A percentile compares a stretch with the other conserved stretches of the same genome.
Evolutionary conservation across 352 stramenopile genomes (phyloP).

Genomic region (Phytophthora pluvialis): DNA sequence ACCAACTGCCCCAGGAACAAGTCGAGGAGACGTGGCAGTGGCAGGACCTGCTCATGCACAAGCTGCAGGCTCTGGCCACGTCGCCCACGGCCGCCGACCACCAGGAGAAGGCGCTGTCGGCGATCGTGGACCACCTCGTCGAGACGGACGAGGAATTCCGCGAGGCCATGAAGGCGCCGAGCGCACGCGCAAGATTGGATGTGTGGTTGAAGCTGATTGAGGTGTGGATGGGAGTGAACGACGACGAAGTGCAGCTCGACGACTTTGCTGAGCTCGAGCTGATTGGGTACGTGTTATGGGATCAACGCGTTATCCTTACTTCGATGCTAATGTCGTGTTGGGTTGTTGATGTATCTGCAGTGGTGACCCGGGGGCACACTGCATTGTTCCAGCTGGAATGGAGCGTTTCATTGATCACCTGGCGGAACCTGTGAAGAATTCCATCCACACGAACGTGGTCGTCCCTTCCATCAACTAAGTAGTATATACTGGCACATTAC

Average conservation of each 20-base stretch:
- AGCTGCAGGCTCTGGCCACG: constrained; percentile 45
- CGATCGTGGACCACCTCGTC: constrained; percentile 47
- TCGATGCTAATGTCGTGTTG: constrained; percentile 5
- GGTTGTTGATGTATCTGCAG: constrained; percentile 20
- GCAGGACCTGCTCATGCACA: constrained; percentile 51
- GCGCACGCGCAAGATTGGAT: constrained; percentile 37
- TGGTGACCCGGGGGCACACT: constrained; percentile 57
- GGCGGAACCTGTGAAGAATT: constrained; percentile 32
- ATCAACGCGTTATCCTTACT: neutral
- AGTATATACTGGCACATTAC: no score
- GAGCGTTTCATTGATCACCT: constrained; percentile 56
- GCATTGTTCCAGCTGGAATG: constrained; percentile 57
- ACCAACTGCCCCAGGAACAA: constrained; percentile 36
- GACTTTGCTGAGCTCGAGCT: constrained; percentile 62
- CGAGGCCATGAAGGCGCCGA: constrained; percentile 21
- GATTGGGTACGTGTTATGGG: constrained; percentile 44
- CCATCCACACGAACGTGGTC: constrained; percentile 40
- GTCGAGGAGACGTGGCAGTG: constrained; percentile 52
- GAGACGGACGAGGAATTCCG: constrained; percentile 28
- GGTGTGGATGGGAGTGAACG: constrained; percentile 61
- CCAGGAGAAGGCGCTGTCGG: constrained; percentile 35
- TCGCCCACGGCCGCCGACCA: constrained; percentile 14
- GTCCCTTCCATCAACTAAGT: constrained; percentile 33
- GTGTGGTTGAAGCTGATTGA: constrained; percentile 60
- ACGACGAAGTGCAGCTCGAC: constrained; percentile 59